Percentiles rank a stretch among this genome's conserved stretches.
These are phyloP conservation scores for Solanum neorickii DNA, from an alignment of 257 asterid species.

Conservation along the genomic window DNA sequence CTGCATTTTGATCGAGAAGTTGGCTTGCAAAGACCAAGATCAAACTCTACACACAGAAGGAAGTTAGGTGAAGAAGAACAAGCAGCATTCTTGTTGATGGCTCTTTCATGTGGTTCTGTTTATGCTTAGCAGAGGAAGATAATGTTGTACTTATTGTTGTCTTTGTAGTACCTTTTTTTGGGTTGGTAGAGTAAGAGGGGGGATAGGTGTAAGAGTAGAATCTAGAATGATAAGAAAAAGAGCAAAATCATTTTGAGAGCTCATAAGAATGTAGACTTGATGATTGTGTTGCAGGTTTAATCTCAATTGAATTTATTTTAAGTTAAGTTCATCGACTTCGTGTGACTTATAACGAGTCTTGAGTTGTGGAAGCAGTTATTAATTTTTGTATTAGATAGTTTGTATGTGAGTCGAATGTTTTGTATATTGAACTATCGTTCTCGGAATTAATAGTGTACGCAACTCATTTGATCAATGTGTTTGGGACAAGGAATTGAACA, in stretches of 20 bases:
- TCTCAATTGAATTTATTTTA: background rate
- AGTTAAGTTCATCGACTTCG: background rate
- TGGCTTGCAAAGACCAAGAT: constrained; percentile 66
- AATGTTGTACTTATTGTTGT: background rate
- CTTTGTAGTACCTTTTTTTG: background rate
- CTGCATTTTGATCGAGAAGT: constrained; percentile 62
- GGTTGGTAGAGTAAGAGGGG: background rate
- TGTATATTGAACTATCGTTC: accelerated
- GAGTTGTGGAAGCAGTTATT: background rate
- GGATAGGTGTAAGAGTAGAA: background rate
- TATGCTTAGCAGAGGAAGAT: constrained; percentile 33
- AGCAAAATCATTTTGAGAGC: background rate
- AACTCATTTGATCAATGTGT: background rate
- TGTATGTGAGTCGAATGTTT: accelerated
- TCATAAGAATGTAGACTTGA: background rate
- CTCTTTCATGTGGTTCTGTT: constrained; percentile 84
- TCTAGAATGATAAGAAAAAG: background rate
- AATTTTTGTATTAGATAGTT: background rate
- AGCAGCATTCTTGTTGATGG: constrained; percentile 87
- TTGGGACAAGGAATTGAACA: background rate
- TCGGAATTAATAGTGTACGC: background rate
- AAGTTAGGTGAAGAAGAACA: constrained; percentile 81
- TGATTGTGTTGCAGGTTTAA: background rate
- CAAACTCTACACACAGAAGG: constrained; percentile 44
- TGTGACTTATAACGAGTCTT: background rate